Evolutionary conservation across 768 basidiomycete genomes (phyloP).

Genomic region (Mycena latifolia): DNA sequence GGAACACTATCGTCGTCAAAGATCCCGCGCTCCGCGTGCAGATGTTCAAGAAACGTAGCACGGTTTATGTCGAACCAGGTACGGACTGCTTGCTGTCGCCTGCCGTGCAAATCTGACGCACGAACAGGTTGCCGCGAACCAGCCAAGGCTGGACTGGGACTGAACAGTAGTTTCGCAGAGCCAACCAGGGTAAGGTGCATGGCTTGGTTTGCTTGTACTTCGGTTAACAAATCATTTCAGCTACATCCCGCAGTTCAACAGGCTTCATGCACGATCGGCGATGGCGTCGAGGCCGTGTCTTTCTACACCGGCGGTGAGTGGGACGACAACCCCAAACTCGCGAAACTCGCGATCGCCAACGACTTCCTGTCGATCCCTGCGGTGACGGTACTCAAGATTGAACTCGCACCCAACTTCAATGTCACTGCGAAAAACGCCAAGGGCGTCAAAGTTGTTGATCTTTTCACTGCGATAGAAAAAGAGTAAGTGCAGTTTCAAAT

Average conservation of each 20-base stretch:
- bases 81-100: background rate
- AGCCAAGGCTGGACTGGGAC: background rate
- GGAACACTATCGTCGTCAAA: conserved; percentile 4
- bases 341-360: background rate
- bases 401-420: background rate
- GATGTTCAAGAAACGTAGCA: conserved; percentile 14
- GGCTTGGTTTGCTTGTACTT: too few relatives aligned
- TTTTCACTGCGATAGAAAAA: background rate
- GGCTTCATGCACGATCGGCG: background rate
- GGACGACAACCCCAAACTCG: background rate
- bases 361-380: background rate
- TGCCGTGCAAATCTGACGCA: background rate
- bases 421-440: background rate
- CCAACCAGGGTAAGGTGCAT: background rate
- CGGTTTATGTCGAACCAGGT: conserved; percentile 11
- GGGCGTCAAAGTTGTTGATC: background rate
- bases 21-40: conserved; percentile 1
- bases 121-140: background rate
- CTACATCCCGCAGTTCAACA: background rate
- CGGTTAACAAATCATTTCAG: background rate
- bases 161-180: background rate
- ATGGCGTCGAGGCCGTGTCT: background rate
- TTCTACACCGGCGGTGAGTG: background rate
- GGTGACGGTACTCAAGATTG: background rate
- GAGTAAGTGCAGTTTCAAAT: background rate